Conservation (phyloP, 495 filamentous ascomycete genomes). For the Aspergillus coremiiformis region DNA sequence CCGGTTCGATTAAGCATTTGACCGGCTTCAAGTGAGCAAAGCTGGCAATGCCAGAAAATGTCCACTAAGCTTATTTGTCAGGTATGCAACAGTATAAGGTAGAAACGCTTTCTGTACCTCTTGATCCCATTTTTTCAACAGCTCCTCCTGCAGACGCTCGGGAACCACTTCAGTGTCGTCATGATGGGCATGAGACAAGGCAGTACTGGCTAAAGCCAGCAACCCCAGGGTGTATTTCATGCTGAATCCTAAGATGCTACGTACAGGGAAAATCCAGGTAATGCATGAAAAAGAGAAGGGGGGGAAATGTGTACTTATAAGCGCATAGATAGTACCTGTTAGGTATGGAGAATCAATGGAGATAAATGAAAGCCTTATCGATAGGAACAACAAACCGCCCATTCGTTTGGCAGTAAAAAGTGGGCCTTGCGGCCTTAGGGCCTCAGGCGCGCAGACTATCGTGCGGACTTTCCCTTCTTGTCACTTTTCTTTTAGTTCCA, state of each 20-base stretch:
- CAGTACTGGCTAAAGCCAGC: slow-evolving; percentile 31
- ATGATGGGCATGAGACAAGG: slow-evolving; percentile 33
- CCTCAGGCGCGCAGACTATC: slow-evolving; percentile 22
- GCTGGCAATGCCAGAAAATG: slow-evolving; percentile 68
- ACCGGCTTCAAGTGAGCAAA: slow-evolving; percentile 73
- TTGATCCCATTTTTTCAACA: slow-evolving; percentile 47
- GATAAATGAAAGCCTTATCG: slow-evolving; percentile 12
- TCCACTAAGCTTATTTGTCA: slow-evolving; percentile 45
- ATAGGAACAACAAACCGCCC: slow-evolving; percentile 1
- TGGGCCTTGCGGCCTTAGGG: slow-evolving; percentile 17
- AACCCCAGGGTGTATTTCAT: slow-evolving; percentile 24
- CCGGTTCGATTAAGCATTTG: slow-evolving; percentile 64
- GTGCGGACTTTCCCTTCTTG: slow-evolving; percentile 44
- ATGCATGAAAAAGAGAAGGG: not conserved
- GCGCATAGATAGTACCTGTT: not conserved
- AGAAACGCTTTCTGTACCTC: slow-evolving; percentile 29
- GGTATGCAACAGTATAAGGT: not conserved
- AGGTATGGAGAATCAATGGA: too few species aligned
- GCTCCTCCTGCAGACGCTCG: slow-evolving; percentile 36
- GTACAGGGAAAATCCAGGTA: not conserved
- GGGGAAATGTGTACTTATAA: not conserved
- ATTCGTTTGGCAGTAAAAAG: not conserved
- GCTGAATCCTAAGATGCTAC: not conserved
- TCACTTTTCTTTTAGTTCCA: slow-evolving; percentile 7
- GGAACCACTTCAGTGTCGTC: slow-evolving; percentile 34